Evolutionary conservation across 345 rosid genomes (phyloP).

Genomic region (Conringia planisiliqua): DNA sequence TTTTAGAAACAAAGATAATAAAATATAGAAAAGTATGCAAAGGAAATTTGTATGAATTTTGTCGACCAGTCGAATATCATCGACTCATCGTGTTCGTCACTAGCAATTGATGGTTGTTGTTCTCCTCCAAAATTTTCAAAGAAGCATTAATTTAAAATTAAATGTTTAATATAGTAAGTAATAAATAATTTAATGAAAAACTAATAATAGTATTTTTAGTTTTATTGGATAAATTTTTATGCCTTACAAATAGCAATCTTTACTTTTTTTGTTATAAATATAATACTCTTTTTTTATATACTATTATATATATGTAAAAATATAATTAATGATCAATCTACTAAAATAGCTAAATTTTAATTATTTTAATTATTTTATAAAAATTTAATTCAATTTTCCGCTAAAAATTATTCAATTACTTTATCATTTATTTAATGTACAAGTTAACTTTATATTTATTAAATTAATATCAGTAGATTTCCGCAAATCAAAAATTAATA

Average conservation of each 20-base stretch:
- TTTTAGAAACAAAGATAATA: background rate
- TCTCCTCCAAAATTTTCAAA: background rate
- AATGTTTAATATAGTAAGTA: background rate
- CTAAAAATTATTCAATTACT: background rate
- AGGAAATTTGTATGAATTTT: too few relatives aligned
- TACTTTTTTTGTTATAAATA: background rate
- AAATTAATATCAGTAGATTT: background rate
- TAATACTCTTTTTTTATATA: background rate
- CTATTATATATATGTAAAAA: too few relatives aligned
- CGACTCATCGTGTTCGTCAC: background rate
- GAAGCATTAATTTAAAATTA: background rate
- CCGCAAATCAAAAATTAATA: too few relatives aligned
- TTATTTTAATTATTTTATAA: background rate
- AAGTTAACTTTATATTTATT: background rate
- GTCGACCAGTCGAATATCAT: background rate
- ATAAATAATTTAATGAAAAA: background rate
- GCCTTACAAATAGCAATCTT: background rate
- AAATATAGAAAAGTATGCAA: too few relatives aligned
- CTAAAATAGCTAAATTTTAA: background rate
- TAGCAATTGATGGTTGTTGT: background rate
- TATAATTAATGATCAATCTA: background rate
- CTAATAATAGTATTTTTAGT: background rate
- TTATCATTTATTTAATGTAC: background rate
- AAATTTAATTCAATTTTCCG: background rate
- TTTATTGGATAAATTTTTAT: background rate